A percentile compares a stretch with the other conserved stretches of the same genome.
Conservation (phyloP, 768 basidiomycete genomes). For the Suillus spraguei region DNA sequence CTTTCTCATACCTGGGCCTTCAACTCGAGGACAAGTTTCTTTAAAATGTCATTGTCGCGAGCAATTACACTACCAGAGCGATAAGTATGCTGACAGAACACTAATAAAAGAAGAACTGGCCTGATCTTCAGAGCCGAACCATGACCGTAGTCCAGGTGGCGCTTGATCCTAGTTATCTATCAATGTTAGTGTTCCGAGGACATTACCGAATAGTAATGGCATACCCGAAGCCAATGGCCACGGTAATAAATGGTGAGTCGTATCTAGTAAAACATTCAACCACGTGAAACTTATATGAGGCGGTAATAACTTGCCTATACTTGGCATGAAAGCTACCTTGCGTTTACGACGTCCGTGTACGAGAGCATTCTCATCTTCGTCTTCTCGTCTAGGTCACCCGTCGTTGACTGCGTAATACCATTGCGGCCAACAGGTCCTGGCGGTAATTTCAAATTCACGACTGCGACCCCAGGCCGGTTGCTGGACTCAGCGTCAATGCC, state of each 20-base stretch:
- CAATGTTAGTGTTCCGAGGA: slow-evolving; percentile 24
- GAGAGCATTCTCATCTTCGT: slow-evolving; percentile 55
- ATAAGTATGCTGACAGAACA: slow-evolving; percentile 16
- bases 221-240: slow-evolving; percentile 84
- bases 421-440: slow-evolving; percentile 68
- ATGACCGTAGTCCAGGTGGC: slow-evolving; percentile 75
- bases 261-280: slow-evolving; percentile 50
- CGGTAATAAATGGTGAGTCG: slow-evolving; percentile 89
- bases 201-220: slow-evolving; percentile 23
- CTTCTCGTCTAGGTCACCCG: slow-evolving; percentile 77
- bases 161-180: slow-evolving; percentile 81
- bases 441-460: slow-evolving; percentile 89
- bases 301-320: slow-evolving; percentile 56
- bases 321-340: slow-evolving; percentile 86
- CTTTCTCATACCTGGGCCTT: slow-evolving; percentile 90
- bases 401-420: slow-evolving; percentile 64
- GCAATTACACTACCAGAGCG: slow-evolving; percentile 70
- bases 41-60: slow-evolving; percentile 85
- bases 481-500: slow-evolving; percentile 41
- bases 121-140: slow-evolving; percentile 80
- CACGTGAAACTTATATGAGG: slow-evolving; percentile 17
- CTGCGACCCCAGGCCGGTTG: slow-evolving; percentile 91
- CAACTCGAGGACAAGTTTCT: slow-evolving; percentile 83
- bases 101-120: slow-evolving; percentile 36
- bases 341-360: slow-evolving; percentile 74